phyloP scores from a whole-genome alignment of 768 basidiomycete genomes.

The Tylopilus balloui region DNA sequence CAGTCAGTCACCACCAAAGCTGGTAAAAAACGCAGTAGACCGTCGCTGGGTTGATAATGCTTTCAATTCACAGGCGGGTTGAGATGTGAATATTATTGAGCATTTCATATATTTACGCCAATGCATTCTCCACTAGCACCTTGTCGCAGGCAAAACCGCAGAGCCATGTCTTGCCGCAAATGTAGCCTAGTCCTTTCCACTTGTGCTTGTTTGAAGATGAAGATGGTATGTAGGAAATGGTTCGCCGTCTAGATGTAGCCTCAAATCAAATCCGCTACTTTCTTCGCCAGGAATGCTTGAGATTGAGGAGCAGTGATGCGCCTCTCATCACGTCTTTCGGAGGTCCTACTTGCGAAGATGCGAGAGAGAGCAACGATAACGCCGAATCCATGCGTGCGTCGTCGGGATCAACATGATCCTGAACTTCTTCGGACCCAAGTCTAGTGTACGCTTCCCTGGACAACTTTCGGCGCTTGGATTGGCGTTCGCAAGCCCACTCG shows the following conservation, averaged over 20 bases:
- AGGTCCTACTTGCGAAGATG: conserved; percentile 10
- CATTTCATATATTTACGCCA: conserved; percentile 29
- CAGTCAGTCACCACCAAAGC: conserved; percentile 18
- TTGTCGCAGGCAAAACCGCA: conserved; percentile 23
- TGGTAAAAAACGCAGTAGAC: conserved; percentile 33
- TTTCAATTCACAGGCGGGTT: conserved; percentile 14
- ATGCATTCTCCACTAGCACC: conserved; percentile 24
- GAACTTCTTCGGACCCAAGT: conserved; percentile 18
- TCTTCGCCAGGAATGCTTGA: conserved; percentile 29
- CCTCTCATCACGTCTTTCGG: conserved; percentile 26
- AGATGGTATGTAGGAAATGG: conserved; percentile 25
- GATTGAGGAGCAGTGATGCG: conserved; percentile 26
- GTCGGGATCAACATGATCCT: conserved; percentile 5
- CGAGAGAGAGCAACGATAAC: conserved; percentile 29
- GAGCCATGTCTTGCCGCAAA: conserved; percentile 18
- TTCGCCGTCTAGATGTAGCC: conserved; percentile 16
- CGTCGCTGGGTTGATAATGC: conserved; percentile 24
- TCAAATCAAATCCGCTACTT: conserved; percentile 20
- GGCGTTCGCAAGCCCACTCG: conserved; percentile 44
- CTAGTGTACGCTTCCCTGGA: conserved; percentile 15
- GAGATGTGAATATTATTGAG: conserved; percentile 22
- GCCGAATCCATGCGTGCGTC: conserved; percentile 24
- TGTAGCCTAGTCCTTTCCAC: conserved; percentile 28
- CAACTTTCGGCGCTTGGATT: conserved; percentile 34
- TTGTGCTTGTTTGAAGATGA: conserved; percentile 10